phyloP scores from a whole-genome alignment of 768 basidiomycete genomes.

The Hypholoma sublateritium region DNA sequence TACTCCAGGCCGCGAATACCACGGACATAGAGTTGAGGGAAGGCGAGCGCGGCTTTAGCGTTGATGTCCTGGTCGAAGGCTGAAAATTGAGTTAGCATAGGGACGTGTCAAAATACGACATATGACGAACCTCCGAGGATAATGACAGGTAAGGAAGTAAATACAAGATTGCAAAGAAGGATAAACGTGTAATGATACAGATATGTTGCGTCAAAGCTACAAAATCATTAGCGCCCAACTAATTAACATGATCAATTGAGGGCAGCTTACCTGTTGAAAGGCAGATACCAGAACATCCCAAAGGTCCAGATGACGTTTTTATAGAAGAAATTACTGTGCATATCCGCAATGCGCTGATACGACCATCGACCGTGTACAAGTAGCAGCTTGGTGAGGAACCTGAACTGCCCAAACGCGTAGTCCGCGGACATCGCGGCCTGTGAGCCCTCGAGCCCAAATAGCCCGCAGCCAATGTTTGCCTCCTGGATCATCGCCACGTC shows the following conservation, averaged over 20 bases:
- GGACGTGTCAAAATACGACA: neutral
- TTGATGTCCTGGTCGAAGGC: slow-evolving; percentile 97
- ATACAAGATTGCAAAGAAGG: slow-evolving; percentile 86
- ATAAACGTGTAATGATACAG: slow-evolving; percentile 95
- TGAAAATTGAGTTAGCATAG: slow-evolving; percentile 21
- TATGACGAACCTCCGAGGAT: slow-evolving; percentile 72
- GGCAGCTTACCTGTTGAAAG: slow-evolving; percentile 72
- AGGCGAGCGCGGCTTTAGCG: slow-evolving; percentile 84
- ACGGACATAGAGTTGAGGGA: slow-evolving; percentile 93
- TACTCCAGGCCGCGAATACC: slow-evolving; percentile 94
- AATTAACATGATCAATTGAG: slow-evolving; percentile 1
- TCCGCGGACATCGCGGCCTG: slow-evolving; percentile 99
- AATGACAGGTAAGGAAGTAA: slow-evolving; percentile 92
- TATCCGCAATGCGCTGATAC: slow-evolving; percentile 93
- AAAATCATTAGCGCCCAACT: slow-evolving; percentile 14
- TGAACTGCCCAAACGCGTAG: slow-evolving; percentile 97
- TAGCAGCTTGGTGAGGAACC: slow-evolving; percentile 87
- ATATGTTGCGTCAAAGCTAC: slow-evolving; percentile 91
- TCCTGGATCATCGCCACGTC: slow-evolving; percentile 99
- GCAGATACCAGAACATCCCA: slow-evolving; percentile 91
- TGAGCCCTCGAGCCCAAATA: slow-evolving; percentile 92
- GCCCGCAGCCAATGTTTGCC: slow-evolving; percentile 95
- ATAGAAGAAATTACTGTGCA: slow-evolving; percentile 99
- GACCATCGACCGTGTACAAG: slow-evolving; percentile 97
- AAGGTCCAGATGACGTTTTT: slow-evolving; percentile 97